A percentile compares a stretch with the other conserved stretches of the same genome.
These are phyloP conservation scores for Candida tibetensis DNA, from an alignment of 805 yeast species.

Conservation along the genomic window DNA sequence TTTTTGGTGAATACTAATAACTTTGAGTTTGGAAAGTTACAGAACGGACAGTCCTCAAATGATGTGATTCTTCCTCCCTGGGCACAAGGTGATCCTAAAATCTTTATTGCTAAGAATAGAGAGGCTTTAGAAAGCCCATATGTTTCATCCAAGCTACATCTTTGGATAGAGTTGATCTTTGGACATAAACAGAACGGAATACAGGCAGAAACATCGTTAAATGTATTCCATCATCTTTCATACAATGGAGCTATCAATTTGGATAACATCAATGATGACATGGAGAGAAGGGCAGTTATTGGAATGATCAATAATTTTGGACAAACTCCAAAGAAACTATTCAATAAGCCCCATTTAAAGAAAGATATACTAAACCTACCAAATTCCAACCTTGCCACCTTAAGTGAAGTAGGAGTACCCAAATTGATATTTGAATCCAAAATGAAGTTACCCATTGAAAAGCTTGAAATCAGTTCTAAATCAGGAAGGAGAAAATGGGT, in stretches of 20 bases:
- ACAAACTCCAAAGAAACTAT: conserved; percentile 78
- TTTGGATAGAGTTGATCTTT: conserved; percentile 84
- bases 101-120: conserved; percentile 71
- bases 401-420: conserved; percentile 33
- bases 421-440: conserved; percentile 43
- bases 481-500: conserved; percentile 46
- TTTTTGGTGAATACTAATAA: conserved; percentile 64
- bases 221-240: conserved; percentile 81
- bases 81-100: conserved; percentile 75
- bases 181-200: conserved; percentile 77
- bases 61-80: conserved; percentile 77
- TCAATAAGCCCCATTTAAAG: conserved; percentile 62
- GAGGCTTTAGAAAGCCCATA: conserved; percentile 82
- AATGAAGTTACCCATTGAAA: conserved; percentile 37
- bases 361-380: conserved; percentile 41
- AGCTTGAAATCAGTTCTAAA: conserved; percentile 43
- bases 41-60: conserved; percentile 55
- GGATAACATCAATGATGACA: conserved; percentile 68
- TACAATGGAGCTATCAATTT: conserved; percentile 81
- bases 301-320: conserved; percentile 91
- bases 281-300: conserved; percentile 71
- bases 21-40: conserved; percentile 69
- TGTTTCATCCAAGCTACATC: conserved; percentile 71
- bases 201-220: conserved; percentile 61
- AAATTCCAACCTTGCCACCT: conserved; percentile 29